These are phyloP conservation scores for Thelonectria rubi DNA, from an alignment of 2,329 filamentous ascomycete genomes.

Conservation along the genomic window DNA sequence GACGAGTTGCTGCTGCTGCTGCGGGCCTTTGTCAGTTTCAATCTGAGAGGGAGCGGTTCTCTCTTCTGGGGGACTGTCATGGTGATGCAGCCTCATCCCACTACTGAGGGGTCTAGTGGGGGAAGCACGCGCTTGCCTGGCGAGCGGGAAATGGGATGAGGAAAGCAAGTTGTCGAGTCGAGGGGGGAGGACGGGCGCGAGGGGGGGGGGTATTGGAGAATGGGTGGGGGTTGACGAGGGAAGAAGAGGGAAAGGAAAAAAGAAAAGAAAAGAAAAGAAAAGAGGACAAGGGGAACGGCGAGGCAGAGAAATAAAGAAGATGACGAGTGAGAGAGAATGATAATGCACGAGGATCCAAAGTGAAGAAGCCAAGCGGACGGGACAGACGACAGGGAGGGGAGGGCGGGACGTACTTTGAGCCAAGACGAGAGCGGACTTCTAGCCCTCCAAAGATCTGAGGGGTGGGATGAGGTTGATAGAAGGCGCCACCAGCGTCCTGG, in stretches of 20 bases:
- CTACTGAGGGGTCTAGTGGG: not conserved
- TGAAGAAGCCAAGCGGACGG: not conserved
- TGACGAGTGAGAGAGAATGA: slow-evolving; percentile 15
- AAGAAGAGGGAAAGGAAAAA: not conserved
- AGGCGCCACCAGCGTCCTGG: slow-evolving; percentile 56
- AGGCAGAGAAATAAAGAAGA: not conserved
- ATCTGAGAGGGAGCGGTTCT: slow-evolving; percentile 9
- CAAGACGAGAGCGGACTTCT: slow-evolving; percentile 64
- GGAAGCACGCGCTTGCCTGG: not conserved
- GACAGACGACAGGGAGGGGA: slow-evolving; percentile 1
- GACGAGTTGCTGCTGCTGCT: slow-evolving; percentile 61
- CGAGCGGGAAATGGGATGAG: not conserved
- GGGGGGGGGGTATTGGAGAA: not conserved
- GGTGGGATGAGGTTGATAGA: slow-evolving; percentile 57
- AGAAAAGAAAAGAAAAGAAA: not conserved
- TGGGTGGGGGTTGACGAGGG: slow-evolving; percentile 3
- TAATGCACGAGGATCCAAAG: not conserved
- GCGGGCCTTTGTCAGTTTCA: slow-evolving; percentile 40
- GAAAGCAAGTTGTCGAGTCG: not conserved
- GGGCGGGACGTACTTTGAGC: slow-evolving; percentile 60
- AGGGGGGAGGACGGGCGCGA: not conserved
- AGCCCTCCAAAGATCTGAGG: slow-evolving; percentile 58
- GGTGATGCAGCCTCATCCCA: slow-evolving; percentile 7
- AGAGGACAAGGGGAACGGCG: slow-evolving; percentile 2
- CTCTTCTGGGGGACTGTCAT: not conserved